Evolutionary conservation across 306 rosid species (phyloP).

Genomic region (Trichosanthes cucumerina): DNA sequence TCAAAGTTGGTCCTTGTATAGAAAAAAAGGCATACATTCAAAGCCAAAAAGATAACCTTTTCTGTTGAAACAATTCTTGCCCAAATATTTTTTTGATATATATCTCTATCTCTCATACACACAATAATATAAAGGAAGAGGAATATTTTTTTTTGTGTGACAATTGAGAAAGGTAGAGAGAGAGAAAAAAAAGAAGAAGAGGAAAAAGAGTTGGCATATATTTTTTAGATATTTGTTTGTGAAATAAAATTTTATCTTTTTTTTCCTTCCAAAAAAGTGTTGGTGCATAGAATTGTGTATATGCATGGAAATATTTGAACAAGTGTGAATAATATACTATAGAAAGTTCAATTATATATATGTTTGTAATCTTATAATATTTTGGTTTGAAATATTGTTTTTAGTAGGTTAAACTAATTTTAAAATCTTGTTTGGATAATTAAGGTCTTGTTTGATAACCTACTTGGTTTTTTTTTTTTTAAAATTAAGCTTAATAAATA

Average conservation of each 20-base stretch:
- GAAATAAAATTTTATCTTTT: no score
- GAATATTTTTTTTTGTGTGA: background rate
- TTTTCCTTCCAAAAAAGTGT: no score
- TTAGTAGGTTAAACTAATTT: no score
- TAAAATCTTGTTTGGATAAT: no score
- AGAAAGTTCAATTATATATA: no score
- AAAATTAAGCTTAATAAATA: no score
- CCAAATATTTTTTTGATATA: background rate
- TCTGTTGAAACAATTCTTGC: background rate
- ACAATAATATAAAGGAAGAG: background rate
- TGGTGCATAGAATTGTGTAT: no score
- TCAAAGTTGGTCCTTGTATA: background rate
- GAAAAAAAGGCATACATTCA: background rate
- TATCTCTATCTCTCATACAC: background rate
- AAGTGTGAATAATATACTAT: background rate
- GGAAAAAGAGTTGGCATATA: background rate
- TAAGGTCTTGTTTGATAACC: no score
- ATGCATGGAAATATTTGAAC: background rate
- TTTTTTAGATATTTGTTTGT: background rate
- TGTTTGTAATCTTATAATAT: no score
- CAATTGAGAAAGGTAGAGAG: background rate
- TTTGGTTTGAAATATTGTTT: no score
- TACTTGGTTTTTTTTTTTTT: no score
- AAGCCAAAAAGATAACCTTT: background rate
- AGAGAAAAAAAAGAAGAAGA: no score